phyloP scores from a whole-genome alignment of 1,139 yeast species.

The Sugiyamaella xylanicola region DNA sequence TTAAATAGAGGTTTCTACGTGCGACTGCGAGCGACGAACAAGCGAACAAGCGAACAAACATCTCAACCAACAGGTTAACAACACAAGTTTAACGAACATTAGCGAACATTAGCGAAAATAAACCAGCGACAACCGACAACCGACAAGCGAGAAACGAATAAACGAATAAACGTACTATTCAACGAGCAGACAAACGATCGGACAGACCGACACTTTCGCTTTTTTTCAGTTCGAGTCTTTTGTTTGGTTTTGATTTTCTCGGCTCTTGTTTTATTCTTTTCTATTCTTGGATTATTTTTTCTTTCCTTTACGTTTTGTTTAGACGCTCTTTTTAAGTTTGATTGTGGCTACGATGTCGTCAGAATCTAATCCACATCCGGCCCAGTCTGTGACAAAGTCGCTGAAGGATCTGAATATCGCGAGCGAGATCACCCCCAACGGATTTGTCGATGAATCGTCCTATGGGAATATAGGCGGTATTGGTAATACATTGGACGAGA shows the following conservation, averaged over 20 bases:
- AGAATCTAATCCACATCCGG: not conserved
- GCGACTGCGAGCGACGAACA: too few species aligned
- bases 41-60: not conserved
- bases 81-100: not conserved
- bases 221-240: too few species aligned
- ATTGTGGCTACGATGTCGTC: constrained; percentile 1
- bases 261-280: not conserved
- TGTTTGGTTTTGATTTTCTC: too few species aligned
- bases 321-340: not conserved
- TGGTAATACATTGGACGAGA: constrained; percentile 9
- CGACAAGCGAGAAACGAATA: too few species aligned
- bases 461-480: constrained; percentile 1
- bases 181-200: too few species aligned
- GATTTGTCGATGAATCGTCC: not conserved
- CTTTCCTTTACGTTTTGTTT: not conserved
- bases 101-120: too few species aligned
- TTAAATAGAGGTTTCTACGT: too few species aligned
- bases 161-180: too few species aligned
- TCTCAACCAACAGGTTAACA: not conserved
- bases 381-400: constrained; percentile 2
- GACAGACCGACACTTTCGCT: too few species aligned
- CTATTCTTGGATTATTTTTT: not conserved
- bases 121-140: too few species aligned
- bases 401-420: constrained; percentile 6
- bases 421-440: not conserved